Percentiles rank a stretch among this genome's conserved stretches.
phyloP scores from a whole-genome alignment of 768 basidiomycete genomes.

The Boletus rex-veris region DNA sequence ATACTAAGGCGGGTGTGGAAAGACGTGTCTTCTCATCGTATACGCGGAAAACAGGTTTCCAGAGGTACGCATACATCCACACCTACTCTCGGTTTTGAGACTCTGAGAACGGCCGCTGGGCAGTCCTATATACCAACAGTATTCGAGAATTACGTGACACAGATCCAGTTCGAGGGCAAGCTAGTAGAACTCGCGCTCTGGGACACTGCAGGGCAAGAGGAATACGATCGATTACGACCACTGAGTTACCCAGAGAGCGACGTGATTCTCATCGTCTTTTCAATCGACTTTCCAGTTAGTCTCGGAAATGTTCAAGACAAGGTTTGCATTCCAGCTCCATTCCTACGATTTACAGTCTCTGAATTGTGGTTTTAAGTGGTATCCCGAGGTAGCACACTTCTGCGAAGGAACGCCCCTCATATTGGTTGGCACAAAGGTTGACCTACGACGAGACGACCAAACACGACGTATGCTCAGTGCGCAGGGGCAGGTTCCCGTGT shows the following conservation, averaged over 20 bases:
- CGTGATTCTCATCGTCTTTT: slow-evolving; percentile 92
- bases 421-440: slow-evolving; percentile 91
- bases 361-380: slow-evolving; percentile 58
- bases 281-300: slow-evolving; percentile 87
- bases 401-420: slow-evolving; percentile 87
- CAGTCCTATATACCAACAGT: slow-evolving; percentile 93
- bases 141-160: slow-evolving; percentile 91
- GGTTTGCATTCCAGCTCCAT: slow-evolving; percentile 40
- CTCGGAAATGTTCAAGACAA: slow-evolving; percentile 90
- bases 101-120: slow-evolving; percentile 14
- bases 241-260: slow-evolving; percentile 87
- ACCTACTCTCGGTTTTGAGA: slow-evolving; percentile 2
- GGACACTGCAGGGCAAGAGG: slow-evolving; percentile 97
- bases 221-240: slow-evolving; percentile 87
- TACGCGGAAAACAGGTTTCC: slow-evolving; percentile 97
- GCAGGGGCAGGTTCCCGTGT: slow-evolving; percentile 81
- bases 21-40: slow-evolving; percentile 94
- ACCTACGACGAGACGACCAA: slow-evolving; percentile 82
- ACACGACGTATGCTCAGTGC: slow-evolving; percentile 87
- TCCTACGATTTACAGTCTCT: slow-evolving; percentile 1
- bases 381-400: slow-evolving; percentile 89
- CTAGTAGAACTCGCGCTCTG: slow-evolving; percentile 94
- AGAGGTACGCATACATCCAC: slow-evolving; percentile 56
- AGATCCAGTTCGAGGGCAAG: slow-evolving; percentile 83
- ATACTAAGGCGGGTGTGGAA: slow-evolving; percentile 73